Evolutionary conservation across 345 rosid species (phyloP), one percentile per base, ranked within the genome.

Genomic region (Brassica carinata): DNA sequence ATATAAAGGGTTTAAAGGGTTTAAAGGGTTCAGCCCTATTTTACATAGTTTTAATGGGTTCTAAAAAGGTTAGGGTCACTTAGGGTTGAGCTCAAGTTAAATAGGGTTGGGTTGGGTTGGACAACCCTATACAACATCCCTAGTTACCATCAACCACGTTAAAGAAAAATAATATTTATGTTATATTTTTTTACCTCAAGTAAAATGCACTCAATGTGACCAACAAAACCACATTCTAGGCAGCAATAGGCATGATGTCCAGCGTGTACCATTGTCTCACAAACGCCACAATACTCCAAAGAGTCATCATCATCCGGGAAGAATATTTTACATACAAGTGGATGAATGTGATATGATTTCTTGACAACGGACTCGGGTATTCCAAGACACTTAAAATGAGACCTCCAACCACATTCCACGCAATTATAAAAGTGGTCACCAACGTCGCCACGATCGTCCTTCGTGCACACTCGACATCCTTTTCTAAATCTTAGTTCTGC

Each of bases 161-260:
- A 31, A 31, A 31, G 34, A 31, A 31, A 5, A 31, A 31, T 2
- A 31, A 31, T 23, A 23, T 23, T 23, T 23, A 23, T 23, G 1
- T 19, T 13, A 45, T 45, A 48, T 48, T 13, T 48, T 1, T 11
- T 4, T 13, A 48, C 55, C 55, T 48, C 55, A 48, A 13, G 62
- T 57, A 57, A 6, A 57, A 57, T 57, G 63, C 63, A 58, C 10
- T 58, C 63, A 58, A 58, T 58, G 63, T 58, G 63, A 18, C 63
- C 1, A 18, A 18, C 4, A 58, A 58, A 58, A 18, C 26, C 63
- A 18, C 27, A 18, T 18, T 58, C 26, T 18, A 7, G 11, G 63
- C 63, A 58, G 26, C 27, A 18, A 18, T 58, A 18, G 11, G 13
- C 27, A 58, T 58, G 13, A 18, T 18, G 63, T 7, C 62, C 62